Evolutionary conservation across 495 filamentous ascomycete species (phyloP).

Genomic region (Penicillium steckii): DNA sequence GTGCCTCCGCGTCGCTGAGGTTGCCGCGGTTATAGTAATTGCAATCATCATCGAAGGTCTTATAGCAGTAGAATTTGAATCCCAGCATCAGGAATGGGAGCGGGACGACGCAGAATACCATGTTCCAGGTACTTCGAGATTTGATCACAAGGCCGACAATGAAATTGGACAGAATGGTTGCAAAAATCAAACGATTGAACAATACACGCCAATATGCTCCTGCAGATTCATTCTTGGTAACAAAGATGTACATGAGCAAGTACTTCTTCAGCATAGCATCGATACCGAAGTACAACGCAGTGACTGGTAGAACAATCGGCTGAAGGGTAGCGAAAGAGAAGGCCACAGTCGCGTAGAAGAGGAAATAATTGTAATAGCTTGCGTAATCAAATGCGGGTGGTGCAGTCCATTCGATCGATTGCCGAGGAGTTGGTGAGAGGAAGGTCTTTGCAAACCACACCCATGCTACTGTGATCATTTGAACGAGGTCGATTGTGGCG

Average conservation of each 20-base stretch:
- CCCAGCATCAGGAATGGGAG: constrained; percentile 75
- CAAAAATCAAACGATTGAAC: constrained; percentile 90
- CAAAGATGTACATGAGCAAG: constrained; percentile 86
- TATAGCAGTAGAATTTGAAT: constrained; percentile 85
- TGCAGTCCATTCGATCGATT: constrained; percentile 91
- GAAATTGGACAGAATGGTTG: constrained; percentile 72
- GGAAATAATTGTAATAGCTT: constrained; percentile 92
- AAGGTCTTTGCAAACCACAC: constrained; percentile 82
- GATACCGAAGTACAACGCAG: constrained; percentile 83
- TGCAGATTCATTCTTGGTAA: constrained; percentile 94
- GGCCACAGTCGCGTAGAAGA: constrained; percentile 89
- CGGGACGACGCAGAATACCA: constrained; percentile 68
- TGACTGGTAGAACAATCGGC: constrained; percentile 85
- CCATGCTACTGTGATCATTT: constrained; percentile 76
- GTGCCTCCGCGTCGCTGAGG: constrained; percentile 54
- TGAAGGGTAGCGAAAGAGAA: constrained; percentile 85
- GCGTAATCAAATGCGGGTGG: constrained; percentile 93
- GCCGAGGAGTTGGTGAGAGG: constrained; percentile 81
- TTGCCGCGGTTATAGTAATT: constrained; percentile 71
- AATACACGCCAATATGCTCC: constrained; percentile 90
- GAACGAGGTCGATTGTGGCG: constrained; percentile 83
- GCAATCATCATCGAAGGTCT: constrained; percentile 71
- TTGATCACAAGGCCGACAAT: constrained; percentile 74
- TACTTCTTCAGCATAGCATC: constrained; percentile 95
- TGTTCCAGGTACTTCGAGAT: constrained; percentile 53